Conservation (phyloP, 1,284 basidiomycete genomes). For the Athelia psychrophila region DNA sequence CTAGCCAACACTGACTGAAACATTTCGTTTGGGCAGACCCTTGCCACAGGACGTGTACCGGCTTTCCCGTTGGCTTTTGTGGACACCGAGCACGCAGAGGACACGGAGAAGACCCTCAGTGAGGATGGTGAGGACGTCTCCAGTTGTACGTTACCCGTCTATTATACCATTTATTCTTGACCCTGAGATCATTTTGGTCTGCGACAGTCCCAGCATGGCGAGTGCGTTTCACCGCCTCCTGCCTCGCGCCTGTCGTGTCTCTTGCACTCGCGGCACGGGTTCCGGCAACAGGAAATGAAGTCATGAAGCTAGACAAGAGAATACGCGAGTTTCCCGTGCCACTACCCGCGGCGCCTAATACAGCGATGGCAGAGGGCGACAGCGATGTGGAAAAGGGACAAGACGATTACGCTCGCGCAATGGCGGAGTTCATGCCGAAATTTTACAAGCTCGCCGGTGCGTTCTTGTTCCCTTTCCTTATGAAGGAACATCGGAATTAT, state of each 20-base stretch:
- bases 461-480: no score
- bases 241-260: constrained; percentile 58
- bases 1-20: background rate
- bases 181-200: no score
- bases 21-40: constrained; percentile 34
- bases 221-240: constrained; percentile 66
- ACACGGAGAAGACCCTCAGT: constrained; percentile 49
- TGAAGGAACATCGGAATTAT: no score
- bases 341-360: constrained; percentile 47
- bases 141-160: constrained; percentile 43
- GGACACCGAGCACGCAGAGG: constrained; percentile 61
- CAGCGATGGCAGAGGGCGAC: no score
- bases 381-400: no score
- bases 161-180: constrained; percentile 8
- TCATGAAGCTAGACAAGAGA: constrained; percentile 60
- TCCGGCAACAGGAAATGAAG: constrained; percentile 59
- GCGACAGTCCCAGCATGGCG: constrained; percentile 73
- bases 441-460: constrained; percentile 66
- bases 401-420: constrained; percentile 44
- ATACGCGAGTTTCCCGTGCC: constrained; percentile 63
- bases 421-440: constrained; percentile 63
- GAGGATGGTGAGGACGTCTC: constrained; percentile 49
- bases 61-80: constrained; percentile 63
- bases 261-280: no score
- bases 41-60: constrained; percentile 63